Conservation (phyloP, 1,139 yeast species). For the Yamadazyma conglobata region DNA sequence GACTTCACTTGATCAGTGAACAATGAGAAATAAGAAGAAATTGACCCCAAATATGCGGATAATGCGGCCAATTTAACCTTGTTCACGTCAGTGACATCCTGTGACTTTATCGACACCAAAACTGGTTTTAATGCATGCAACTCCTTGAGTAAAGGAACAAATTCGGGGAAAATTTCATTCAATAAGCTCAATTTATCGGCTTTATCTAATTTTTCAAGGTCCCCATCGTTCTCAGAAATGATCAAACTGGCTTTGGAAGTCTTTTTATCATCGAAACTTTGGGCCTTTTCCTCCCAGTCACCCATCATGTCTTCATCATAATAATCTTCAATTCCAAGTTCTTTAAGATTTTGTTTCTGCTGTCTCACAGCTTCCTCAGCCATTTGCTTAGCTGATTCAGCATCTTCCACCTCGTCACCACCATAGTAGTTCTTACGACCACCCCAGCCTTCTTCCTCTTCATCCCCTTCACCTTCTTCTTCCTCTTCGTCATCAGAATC, state of each 20-base stretch:
- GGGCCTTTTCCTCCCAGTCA: slow-evolving; percentile 55
- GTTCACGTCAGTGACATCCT: slow-evolving; percentile 34
- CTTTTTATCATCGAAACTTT: slow-evolving; percentile 28
- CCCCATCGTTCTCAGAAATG: slow-evolving; percentile 30
- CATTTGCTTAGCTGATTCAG: slow-evolving; percentile 73
- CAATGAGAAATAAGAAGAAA: slow-evolving; percentile 72
- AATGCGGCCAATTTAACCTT: slow-evolving; percentile 64
- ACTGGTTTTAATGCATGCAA: slow-evolving; percentile 44
- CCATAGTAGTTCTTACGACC: slow-evolving; percentile 69
- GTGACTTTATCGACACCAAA: slow-evolving; percentile 30
- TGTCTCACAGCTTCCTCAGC: slow-evolving; percentile 87
- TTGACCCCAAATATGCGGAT: slow-evolving; percentile 70
- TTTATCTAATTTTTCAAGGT: slow-evolving; percentile 33
- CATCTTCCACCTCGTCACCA: slow-evolving; percentile 76
- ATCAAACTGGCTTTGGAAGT: slow-evolving; percentile 17
- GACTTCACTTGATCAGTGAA: slow-evolving; percentile 53
- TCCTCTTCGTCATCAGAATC: slow-evolving; percentile 39
- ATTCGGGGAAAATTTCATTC: slow-evolving; percentile 75
- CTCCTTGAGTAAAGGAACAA: slow-evolving; percentile 72
- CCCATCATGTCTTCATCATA: slow-evolving; percentile 78
- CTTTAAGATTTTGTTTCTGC: slow-evolving; percentile 81
- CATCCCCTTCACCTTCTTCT: slow-evolving; percentile 47
- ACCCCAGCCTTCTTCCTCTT: slow-evolving; percentile 76
- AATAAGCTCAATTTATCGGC: slow-evolving; percentile 47
- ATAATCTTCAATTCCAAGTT: slow-evolving; percentile 77